Conservation (phyloP, 257 asterid species). For the Solanum habrochaites region DNA sequence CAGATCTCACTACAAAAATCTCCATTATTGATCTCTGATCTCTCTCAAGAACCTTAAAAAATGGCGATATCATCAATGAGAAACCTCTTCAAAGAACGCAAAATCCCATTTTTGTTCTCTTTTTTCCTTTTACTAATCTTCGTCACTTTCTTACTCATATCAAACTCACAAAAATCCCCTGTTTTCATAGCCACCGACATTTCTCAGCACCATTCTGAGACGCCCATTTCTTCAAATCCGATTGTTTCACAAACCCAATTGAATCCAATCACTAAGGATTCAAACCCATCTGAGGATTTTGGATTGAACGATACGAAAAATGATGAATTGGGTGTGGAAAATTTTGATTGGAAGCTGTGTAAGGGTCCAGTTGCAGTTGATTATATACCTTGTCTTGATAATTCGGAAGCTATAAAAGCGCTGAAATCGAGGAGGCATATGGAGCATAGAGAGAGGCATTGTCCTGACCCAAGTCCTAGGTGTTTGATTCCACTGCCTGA, state of each 20-base stretch:
- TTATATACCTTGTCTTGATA: constrained; percentile 90
- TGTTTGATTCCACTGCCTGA: constrained; percentile 79
- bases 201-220: background rate
- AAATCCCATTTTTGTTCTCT: constrained; percentile 58
- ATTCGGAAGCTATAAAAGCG: constrained; percentile 48
- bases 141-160: constrained; percentile 52
- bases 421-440: constrained; percentile 50
- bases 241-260: background rate
- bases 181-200: constrained; percentile 26
- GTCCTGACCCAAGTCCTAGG: constrained; percentile 55
- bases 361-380: constrained; percentile 40
- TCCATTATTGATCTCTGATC: background rate
- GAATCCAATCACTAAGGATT: background rate
- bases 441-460: constrained; percentile 97
- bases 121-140: constrained; percentile 51
- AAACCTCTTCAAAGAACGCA: constrained; percentile 48
- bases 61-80: constrained; percentile 43
- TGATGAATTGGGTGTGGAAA: background rate
- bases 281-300: background rate
- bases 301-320: background rate
- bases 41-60: background rate
- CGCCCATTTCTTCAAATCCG: background rate
- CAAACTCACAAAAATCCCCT: constrained; percentile 45
- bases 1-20: background rate
- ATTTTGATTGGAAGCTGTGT: constrained; percentile 45